Conservation (phyloP, 257 asterid species). For the Solanum rostratum region DNA sequence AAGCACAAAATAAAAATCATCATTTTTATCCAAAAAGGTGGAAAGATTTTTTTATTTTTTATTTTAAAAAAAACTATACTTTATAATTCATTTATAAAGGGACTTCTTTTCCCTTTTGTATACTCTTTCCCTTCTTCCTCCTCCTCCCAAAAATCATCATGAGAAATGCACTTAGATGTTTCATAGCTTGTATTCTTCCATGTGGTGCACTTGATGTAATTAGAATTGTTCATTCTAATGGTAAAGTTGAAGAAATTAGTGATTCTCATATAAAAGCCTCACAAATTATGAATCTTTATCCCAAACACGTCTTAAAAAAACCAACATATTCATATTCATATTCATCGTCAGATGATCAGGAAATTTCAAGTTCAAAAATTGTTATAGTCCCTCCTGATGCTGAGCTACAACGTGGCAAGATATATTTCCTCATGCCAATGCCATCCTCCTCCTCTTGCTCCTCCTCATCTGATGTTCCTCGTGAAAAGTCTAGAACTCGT, state of each 20-base stretch:
- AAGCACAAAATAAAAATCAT: conserved; percentile 23
- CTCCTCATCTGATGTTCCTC: conserved; percentile 16
- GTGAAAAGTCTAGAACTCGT: background rate
- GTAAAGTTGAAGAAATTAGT: conserved; percentile 71
- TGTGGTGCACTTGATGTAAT: conserved; percentile 92
- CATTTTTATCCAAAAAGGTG: conserved; percentile 2
- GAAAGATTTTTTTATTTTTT: background rate
- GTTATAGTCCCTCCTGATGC: conserved; percentile 75
- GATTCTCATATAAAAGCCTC: conserved; percentile 50
- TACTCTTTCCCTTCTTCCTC: background rate
- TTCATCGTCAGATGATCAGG: conserved; percentile 6
- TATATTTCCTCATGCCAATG: conserved; percentile 77
- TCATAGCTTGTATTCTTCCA: conserved; percentile 97
- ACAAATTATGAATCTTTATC: conserved; percentile 71
- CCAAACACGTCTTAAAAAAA: conserved; percentile 78
- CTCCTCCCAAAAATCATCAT: conserved; percentile 8
- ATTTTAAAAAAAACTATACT: background rate
- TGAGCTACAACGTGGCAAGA: conserved; percentile 81
- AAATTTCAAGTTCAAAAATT: conserved; percentile 43
- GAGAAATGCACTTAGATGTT: conserved; percentile 73
- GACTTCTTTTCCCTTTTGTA: conserved; percentile 11
- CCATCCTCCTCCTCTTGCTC: conserved; percentile 19
- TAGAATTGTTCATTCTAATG: conserved; percentile 79
- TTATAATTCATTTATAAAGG: background rate
- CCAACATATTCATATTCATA: conserved; percentile 29